Percentiles rank a stretch among this genome's conserved stretches.
Evolutionary conservation across 306 rosid genomes (phyloP).

Genomic region (Ammopiptanthus mongolicus): DNA sequence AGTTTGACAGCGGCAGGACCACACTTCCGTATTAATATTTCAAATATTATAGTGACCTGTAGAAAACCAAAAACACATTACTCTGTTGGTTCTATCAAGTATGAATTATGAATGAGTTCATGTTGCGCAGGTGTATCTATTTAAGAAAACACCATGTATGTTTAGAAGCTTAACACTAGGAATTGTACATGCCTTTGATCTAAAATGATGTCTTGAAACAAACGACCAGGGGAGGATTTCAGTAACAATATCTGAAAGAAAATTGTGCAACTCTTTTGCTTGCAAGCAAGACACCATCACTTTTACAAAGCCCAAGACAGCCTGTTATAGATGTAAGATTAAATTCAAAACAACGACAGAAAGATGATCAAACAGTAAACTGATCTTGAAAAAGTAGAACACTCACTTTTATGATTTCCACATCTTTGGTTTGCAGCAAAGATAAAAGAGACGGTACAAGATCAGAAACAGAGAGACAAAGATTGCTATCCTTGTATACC

Average conservation of each 20-base stretch:
- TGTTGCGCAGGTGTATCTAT: not conserved
- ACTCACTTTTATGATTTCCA: conserved; percentile 81
- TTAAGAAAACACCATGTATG: not conserved
- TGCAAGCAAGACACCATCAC: conserved; percentile 71
- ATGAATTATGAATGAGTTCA: not conserved
- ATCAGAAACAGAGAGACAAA: conserved; percentile 57
- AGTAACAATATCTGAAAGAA: conserved; percentile 53
- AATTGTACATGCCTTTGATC: conserved; percentile 60
- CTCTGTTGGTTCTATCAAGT: not conserved
- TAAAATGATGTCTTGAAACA: conserved; percentile 82
- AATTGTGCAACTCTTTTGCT: conserved; percentile 54
- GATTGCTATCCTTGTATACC: conserved; percentile 59
- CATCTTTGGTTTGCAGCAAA: conserved; percentile 68
- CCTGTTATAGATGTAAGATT: conserved; percentile 49
- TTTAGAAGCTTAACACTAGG: not conserved
- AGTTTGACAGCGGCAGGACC: conserved; percentile 64
- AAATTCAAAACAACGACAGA: conserved; percentile 21
- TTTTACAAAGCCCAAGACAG: conserved; percentile 91
- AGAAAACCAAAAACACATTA: conserved; percentile 13
- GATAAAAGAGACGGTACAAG: conserved; percentile 76
- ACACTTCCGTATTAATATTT: conserved; percentile 79
- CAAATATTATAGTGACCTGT: conserved; percentile 70
- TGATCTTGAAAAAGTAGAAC: conserved; percentile 6
- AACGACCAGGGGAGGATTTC: conserved; percentile 75
- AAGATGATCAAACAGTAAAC: conserved; percentile 12